Base-by-base conservation (phyloP, 2,329 filamentous ascomycete genomes). In the Aspergillus eucalypticola region DNA sequence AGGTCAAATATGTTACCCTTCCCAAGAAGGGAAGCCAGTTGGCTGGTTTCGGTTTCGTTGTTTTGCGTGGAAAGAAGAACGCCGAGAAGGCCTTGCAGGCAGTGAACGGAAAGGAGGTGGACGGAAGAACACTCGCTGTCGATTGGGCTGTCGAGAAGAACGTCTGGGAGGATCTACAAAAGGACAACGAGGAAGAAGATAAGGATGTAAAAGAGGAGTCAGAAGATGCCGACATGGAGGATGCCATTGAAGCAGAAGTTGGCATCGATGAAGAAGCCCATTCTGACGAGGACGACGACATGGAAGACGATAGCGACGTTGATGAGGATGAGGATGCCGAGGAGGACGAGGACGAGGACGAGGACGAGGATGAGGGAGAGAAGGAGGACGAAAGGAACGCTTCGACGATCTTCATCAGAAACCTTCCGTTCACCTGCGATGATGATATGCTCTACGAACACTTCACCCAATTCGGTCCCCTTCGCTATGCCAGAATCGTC, bases 141-240 rank as follows among this genome's bases (percentile, higher is more conserved):
- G 95, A 99, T 78, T 99, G 92, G 91, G 94, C 96, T 32, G 92
- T 98, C 3, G 92, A 97, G 62, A 96, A 96, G 79, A 84, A 88
- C 44, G 87, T 89, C 6, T 99, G 92, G 92, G 85, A 93, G 63
- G 83, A 87, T 62, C 81, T 87, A 64, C 79, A 81, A 41, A 83
- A 87, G 56, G 75, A 77, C 2, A 75, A 79, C 5, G 64, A 67
- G 32, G 63, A 68, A 8, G 56, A 67, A 11, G 57, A 70, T 21
- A 68, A 66, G 2, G 19, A 50, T 25, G 46, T 13, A 23, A 66
- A 70, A 23, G 60, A 75, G 73, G 71, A 74, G 66, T 69, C 67
- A 73, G 78, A 81, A 54, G 83, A 88, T 58, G 77, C 86, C 19
- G 85, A 86, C 52, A 83, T 85, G 17, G 83, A 87, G 57, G 81